Conservation (phyloP, 768 basidiomycete species). For the Trametes cingulata region DNA sequence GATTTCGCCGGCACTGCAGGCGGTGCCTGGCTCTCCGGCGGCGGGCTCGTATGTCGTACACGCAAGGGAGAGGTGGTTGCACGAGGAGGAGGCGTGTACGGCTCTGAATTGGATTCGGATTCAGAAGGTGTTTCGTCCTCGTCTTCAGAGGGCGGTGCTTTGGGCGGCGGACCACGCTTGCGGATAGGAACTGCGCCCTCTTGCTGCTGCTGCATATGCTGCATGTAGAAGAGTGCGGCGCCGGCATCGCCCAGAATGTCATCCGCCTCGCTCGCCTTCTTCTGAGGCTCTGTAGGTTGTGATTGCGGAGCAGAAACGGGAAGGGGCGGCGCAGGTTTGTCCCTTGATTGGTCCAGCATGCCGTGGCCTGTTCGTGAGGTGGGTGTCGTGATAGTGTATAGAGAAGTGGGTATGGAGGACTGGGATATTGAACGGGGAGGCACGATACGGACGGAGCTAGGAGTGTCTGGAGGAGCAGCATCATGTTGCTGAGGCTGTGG, state of each 20-base stretch:
- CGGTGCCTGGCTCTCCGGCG: constrained; percentile 2
- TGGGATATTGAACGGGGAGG: constrained; percentile 18
- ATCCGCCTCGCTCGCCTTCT: constrained; percentile 28
- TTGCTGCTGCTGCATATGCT: constrained; percentile 46
- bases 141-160: constrained; percentile 33
- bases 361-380: constrained; percentile 11
- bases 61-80: constrained; percentile 13
- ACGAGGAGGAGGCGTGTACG: constrained; percentile 25
- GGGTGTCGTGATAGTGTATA: constrained; percentile 11
- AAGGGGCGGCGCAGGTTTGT: constrained; percentile 9
- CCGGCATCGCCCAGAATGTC: constrained; percentile 57
- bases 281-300: constrained; percentile 16
- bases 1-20: constrained; percentile 18
- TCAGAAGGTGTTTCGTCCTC: constrained; percentile 42
- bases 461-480: background rate
- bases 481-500: background rate
- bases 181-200: constrained; percentile 11
- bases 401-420: constrained; percentile 12
- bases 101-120: constrained; percentile 24
- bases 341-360: constrained; percentile 29
- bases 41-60: constrained; percentile 14
- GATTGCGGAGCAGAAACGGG: constrained; percentile 24
- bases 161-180: constrained; percentile 21
- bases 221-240: constrained; percentile 66
- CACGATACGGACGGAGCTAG: constrained; percentile 10